These are phyloP conservation scores for Candida sojae DNA, from an alignment of 1,139 yeast genomes.

Conservation along the genomic window DNA sequence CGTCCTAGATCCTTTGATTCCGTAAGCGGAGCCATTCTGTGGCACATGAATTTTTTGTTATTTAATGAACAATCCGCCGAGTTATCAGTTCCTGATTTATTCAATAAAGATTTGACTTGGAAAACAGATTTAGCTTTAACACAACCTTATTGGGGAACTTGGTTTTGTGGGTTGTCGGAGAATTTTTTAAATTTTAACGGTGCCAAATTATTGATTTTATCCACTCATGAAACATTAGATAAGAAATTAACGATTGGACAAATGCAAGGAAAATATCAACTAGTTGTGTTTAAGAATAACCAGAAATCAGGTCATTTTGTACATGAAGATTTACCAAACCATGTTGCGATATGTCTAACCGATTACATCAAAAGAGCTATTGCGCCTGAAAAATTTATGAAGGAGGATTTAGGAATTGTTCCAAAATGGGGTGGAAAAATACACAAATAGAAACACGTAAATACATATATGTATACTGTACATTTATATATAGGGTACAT, in stretches of 20 bases:
- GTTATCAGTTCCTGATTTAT: constrained; percentile 74
- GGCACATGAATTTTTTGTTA: constrained; percentile 70
- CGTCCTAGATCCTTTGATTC: constrained; percentile 63
- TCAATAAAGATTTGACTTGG: constrained; percentile 51
- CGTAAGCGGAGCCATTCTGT: constrained; percentile 65
- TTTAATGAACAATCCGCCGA: constrained; percentile 62
- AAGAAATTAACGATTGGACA: constrained; percentile 87
- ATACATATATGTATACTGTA: neutral
- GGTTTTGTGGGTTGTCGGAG: constrained; percentile 77
- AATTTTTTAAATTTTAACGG: constrained; percentile 54
- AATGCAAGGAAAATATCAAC: constrained; percentile 94
- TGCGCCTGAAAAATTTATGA: constrained; percentile 35
- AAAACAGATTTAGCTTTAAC: constrained; percentile 62
- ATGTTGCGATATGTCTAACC: constrained; percentile 57
- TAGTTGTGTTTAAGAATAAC: constrained; percentile 70
- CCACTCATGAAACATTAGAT: constrained; percentile 89
- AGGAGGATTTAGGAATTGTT: constrained; percentile 39
- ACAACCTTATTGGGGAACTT: constrained; percentile 69
- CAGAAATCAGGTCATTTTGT: constrained; percentile 80
- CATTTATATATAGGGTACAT: neutral
- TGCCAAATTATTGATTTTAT: constrained; percentile 75
- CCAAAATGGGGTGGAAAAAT: constrained; percentile 58
- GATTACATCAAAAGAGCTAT: constrained; percentile 53
- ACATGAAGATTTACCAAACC: constrained; percentile 84
- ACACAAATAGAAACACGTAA: constrained; percentile 18